A percentile compares a stretch with the other conserved stretches of the same genome.
Conservation (phyloP, 1,284 basidiomycete species). For the Leccinum pachyderme region DNA sequence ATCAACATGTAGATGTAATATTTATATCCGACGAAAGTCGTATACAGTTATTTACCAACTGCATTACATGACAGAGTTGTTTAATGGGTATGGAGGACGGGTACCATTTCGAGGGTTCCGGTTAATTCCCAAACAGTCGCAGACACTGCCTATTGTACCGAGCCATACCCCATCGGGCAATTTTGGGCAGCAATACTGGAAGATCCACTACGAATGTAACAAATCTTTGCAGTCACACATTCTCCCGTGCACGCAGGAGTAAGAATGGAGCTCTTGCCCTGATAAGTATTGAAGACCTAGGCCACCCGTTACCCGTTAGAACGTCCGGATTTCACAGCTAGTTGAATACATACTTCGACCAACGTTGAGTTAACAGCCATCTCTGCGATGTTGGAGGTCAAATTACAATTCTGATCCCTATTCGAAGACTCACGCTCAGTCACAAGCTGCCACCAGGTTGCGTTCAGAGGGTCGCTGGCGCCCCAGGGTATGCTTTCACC, state of each 20-base stretch:
- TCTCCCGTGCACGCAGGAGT: conserved; percentile 56
- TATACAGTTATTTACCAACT: neutral
- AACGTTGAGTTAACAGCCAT: conserved; percentile 63
- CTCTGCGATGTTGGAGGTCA: conserved; percentile 35
- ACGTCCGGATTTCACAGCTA: neutral
- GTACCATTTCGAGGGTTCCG: neutral
- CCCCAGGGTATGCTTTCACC: conserved; percentile 66
- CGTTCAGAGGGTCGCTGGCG: conserved; percentile 68
- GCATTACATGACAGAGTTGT: neutral
- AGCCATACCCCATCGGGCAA: conserved; percentile 63
- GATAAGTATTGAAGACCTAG: conserved; percentile 66
- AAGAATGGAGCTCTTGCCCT: conserved; percentile 65
- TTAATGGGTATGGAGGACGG: neutral
- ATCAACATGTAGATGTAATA: conserved; percentile 14
- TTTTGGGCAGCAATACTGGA: conserved; percentile 55
- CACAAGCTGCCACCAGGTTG: conserved; percentile 81
- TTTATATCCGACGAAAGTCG: conserved; percentile 7
- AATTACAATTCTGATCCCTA: neutral
- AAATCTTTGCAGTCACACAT: conserved; percentile 69
- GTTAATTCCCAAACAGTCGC: neutral
- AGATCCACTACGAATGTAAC: conserved; percentile 77
- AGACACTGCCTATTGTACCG: conserved; percentile 50
- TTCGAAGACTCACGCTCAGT: conserved; percentile 59
- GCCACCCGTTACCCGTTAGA: conserved; percentile 18
- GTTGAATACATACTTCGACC: conserved; percentile 45